Percentiles rank a stretch among this genome's conserved stretches.
These are phyloP conservation scores for Penicillium arizonense DNA, from an alignment of 495 filamentous ascomycete species.

Conservation along the genomic window DNA sequence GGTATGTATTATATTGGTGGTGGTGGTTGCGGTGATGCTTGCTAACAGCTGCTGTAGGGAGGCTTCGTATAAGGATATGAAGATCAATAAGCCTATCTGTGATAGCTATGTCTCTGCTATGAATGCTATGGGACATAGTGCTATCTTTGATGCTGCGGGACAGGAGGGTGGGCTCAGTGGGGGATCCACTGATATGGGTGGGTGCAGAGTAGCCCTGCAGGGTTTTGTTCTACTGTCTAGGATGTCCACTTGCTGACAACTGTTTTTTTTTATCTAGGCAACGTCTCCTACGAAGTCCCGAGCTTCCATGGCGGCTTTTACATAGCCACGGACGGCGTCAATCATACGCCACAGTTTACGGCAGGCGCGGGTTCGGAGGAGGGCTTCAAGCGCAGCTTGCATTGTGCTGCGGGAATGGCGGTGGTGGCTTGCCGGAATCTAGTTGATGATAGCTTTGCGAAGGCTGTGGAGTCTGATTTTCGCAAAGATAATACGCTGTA, in stretches of 20 bases:
- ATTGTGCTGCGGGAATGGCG: constrained; percentile 58
- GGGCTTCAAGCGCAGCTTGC: constrained; percentile 40
- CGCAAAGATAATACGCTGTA: constrained; percentile 1
- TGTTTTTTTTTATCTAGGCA: constrained; percentile 39
- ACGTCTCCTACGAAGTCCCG: constrained; percentile 56
- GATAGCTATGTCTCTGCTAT: constrained; percentile 50
- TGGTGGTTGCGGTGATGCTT: not conserved
- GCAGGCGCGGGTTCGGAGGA: constrained; percentile 50
- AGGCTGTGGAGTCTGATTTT: constrained; percentile 38
- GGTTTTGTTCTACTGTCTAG: too few species aligned
- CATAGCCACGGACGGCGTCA: constrained; percentile 47
- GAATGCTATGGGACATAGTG: constrained; percentile 40
- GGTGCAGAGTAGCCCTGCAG: not conserved
- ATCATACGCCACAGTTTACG: constrained; percentile 56
- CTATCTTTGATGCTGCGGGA: constrained; percentile 41
- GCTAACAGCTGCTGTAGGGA: constrained; percentile 19
- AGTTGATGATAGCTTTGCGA: constrained; percentile 45
- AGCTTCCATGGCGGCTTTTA: constrained; percentile 58
- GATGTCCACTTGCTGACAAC: not conserved
- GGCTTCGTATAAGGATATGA: constrained; percentile 53
- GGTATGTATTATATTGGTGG: constrained; percentile 12
- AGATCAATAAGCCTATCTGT: constrained; percentile 47
- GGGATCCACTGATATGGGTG: constrained; percentile 41
- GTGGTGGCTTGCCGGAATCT: constrained; percentile 49
- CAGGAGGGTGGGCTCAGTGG: constrained; percentile 24